Evolutionary conservation across 345 rosid species (phyloP).

Genomic region (Noccaea caerulescens): DNA sequence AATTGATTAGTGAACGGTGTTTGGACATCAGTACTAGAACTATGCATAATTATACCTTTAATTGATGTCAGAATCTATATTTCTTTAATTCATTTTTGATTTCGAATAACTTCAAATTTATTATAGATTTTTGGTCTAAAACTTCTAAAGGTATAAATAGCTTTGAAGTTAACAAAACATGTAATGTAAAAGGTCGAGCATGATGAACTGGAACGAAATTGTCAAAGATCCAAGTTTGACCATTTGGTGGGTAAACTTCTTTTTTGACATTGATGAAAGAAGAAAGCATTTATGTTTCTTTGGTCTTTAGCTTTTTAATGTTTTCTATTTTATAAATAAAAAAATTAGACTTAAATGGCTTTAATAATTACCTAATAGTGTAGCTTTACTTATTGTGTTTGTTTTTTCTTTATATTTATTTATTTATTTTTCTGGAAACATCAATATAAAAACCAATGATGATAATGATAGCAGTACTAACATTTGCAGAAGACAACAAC

Average conservation of each 20-base stretch:
- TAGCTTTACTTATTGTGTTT: constrained; percentile 45
- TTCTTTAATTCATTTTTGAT: too few species aligned
- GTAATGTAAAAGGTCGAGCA: constrained; percentile 25
- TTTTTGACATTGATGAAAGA: constrained; percentile 44
- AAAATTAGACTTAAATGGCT: constrained; percentile 18
- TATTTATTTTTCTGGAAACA: constrained; percentile 16
- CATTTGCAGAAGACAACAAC: constrained; percentile 39
- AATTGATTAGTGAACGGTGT: not conserved
- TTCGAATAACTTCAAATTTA: not conserved
- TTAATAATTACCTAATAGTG: constrained; percentile 40
- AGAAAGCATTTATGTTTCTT: constrained; percentile 43
- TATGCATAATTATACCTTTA: too few species aligned
- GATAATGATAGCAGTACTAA: constrained; percentile 39
- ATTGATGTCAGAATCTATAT: too few species aligned
- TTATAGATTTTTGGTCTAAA: not conserved
- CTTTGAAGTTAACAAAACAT: not conserved
- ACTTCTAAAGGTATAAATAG: not conserved
- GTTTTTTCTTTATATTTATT: constrained; percentile 20
- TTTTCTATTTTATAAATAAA: constrained; percentile 13
- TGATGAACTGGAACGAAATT: constrained; percentile 35
- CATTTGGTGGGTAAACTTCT: constrained; percentile 42
- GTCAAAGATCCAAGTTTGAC: constrained; percentile 48
- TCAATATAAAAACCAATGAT: constrained; percentile 39
- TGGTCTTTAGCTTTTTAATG: constrained; percentile 32
- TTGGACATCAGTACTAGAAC: not conserved